Percentiles rank a stretch among this genome's conserved stretches.
Evolutionary conservation across 2,329 filamentous ascomycete genomes (phyloP).

Genomic region (Stromatinia cepivora): DNA sequence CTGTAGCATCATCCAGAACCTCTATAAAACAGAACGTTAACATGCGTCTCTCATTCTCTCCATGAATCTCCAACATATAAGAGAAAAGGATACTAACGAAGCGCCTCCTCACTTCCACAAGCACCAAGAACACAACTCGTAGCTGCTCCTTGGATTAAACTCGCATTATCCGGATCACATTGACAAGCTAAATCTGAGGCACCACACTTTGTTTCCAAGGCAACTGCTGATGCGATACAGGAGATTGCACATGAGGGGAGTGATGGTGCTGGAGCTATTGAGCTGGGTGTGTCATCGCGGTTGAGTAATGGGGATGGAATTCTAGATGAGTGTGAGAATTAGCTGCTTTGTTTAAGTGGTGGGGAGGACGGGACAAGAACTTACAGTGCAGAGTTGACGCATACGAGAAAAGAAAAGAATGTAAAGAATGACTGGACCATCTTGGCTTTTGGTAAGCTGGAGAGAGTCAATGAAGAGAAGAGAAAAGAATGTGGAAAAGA

Average conservation of each 20-base stretch:
- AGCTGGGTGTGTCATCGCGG: background rate
- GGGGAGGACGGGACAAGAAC: no score
- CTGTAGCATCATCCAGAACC: background rate
- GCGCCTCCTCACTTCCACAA: background rate
- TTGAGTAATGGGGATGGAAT: background rate
- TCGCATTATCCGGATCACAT: conserved; percentile 5
- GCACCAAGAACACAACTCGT: conserved; percentile 3
- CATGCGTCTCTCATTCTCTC: no score
- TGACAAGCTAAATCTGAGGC: background rate
- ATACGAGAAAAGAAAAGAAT: background rate
- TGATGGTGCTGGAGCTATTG: background rate
- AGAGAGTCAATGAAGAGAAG: background rate
- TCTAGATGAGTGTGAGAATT: background rate
- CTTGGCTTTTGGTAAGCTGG: background rate
- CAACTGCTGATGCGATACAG: conserved; percentile 1
- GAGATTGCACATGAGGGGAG: conserved; percentile 13
- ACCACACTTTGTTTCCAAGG: background rate
- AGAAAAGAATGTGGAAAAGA: background rate
- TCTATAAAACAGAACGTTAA: background rate
- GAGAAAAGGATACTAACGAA: background rate
- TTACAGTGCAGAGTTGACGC: conserved; percentile 5
- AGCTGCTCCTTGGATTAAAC: background rate
- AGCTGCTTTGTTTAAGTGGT: background rate
- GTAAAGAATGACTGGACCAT: conserved; percentile 4
- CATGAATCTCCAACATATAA: background rate